Evolutionary conservation across 495 filamentous ascomycete species (phyloP).

Genomic region (Neurospora sp.): DNA sequence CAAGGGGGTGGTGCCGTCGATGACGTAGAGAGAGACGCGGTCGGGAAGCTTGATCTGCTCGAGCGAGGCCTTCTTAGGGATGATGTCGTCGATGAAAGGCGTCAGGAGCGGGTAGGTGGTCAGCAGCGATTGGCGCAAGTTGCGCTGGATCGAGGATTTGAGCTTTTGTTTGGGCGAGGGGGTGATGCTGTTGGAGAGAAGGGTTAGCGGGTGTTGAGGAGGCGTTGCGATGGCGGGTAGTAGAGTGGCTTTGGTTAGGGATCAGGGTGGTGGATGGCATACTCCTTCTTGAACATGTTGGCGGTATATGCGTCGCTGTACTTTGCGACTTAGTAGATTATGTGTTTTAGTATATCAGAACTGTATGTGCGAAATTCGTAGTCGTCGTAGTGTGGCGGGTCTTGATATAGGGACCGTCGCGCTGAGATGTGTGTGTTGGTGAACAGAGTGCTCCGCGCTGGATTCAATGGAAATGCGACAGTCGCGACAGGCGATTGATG

Average conservation of each 20-base stretch:
- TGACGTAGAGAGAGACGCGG: conserved; percentile 73
- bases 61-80: conserved; percentile 91
- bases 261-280: conserved; percentile 10
- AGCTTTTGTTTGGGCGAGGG: conserved; percentile 84
- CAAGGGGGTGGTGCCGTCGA: conserved; percentile 57
- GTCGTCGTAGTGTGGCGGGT: not conserved
- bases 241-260: conserved; percentile 1
- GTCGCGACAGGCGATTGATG: not conserved
- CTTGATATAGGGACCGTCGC: not conserved
- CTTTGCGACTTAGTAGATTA: not conserved
- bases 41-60: conserved; percentile 92
- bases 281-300: conserved; percentile 93
- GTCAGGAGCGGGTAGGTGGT: conserved; percentile 78
- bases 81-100: conserved; percentile 84
- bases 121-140: conserved; percentile 67
- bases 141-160: conserved; percentile 90
- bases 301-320: not conserved
- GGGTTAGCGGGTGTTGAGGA: conserved; percentile 4
- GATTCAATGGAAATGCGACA: not conserved
- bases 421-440: not conserved
- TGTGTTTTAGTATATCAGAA: not conserved
- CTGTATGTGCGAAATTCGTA: not conserved
- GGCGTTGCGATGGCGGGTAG: not conserved
- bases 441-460: conserved; percentile 1
- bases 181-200: conserved; percentile 46